These are phyloP conservation scores for Tulasnella sp. DNA, from an alignment of 768 basidiomycete genomes.

Conservation along the genomic window DNA sequence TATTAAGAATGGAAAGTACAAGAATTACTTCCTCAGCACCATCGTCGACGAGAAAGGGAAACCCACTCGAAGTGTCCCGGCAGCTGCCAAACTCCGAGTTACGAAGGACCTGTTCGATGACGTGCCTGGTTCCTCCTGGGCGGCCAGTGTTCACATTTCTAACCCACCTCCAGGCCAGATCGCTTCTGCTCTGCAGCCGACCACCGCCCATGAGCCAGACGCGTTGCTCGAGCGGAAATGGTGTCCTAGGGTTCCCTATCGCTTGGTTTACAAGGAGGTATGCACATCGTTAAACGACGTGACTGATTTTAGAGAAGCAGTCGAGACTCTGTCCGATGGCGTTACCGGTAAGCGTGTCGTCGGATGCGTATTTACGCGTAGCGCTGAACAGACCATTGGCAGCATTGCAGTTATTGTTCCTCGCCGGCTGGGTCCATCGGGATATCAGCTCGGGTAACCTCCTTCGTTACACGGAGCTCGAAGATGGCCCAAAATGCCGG, in stretches of 20 bases:
- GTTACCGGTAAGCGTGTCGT: not conserved
- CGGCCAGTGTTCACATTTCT: too few relatives aligned
- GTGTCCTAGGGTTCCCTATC: not conserved
- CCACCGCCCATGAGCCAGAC: too few relatives aligned
- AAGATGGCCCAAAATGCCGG: not conserved
- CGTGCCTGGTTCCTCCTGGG: too few relatives aligned
- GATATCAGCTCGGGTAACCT: slow-evolving; percentile 4
- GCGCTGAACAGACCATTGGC: not conserved
- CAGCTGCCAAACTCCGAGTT: not conserved
- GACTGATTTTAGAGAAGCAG: not conserved
- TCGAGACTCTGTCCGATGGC: not conserved
- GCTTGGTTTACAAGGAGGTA: not conserved
- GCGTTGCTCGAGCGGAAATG: not conserved
- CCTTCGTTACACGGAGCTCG: not conserved
- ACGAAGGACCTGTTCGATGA: too few relatives aligned
- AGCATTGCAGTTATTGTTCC: not conserved
- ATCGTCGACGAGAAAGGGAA: not conserved
- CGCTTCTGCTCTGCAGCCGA: too few relatives aligned
- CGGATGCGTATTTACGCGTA: not conserved
- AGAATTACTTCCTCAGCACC: not conserved
- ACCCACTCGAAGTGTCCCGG: not conserved
- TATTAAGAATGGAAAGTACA: not conserved
- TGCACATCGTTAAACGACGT: not conserved
- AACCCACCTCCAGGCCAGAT: not conserved
- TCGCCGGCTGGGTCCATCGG: slow-evolving; percentile 6